phyloP scores from a whole-genome alignment of 2,329 filamentous ascomycete genomes.

The Zasmidium cellare region DNA sequence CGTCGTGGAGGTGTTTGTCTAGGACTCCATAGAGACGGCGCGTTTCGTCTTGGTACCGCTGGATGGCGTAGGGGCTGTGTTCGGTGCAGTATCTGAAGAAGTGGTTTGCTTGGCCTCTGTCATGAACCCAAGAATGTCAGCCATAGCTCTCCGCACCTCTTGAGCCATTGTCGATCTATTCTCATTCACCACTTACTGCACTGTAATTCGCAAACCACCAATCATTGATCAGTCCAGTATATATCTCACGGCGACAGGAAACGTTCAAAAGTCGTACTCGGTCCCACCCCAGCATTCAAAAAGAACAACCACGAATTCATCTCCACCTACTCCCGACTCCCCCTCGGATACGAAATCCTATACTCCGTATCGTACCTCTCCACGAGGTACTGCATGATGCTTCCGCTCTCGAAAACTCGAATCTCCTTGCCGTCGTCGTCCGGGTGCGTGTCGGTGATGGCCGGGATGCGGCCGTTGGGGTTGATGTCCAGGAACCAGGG shows the following conservation, averaged over 20 bases:
- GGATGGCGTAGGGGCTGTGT: slow-evolving; percentile 70
- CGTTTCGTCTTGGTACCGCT: slow-evolving; percentile 80
- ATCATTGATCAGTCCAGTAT: too few species aligned
- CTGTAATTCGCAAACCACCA: too few species aligned
- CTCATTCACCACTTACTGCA: too few species aligned
- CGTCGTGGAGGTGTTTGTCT: slow-evolving; percentile 64
- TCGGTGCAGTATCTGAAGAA: slow-evolving; percentile 63
- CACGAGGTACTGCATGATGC: slow-evolving; percentile 82
- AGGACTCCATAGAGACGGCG: slow-evolving; percentile 76
- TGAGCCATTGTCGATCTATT: too few species aligned
- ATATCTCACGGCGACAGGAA: too few species aligned
- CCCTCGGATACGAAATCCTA: slow-evolving; percentile 76
- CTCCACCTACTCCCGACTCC: slow-evolving; percentile 70
- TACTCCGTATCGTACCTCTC: slow-evolving; percentile 64
- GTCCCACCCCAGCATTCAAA: slow-evolving; percentile 67
- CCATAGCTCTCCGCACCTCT: too few species aligned
- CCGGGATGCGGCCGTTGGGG: slow-evolving; percentile 87
- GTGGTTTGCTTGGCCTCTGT: slow-evolving; percentile 53
- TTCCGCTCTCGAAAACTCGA: slow-evolving; percentile 77
- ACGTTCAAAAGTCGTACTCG: slow-evolving; percentile 8
- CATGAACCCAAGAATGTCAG: too few species aligned
- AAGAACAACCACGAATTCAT: slow-evolving; percentile 69
- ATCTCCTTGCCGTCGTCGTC: slow-evolving; percentile 65
- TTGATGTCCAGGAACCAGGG: slow-evolving; percentile 89
- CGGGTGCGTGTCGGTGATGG: slow-evolving; percentile 73